Evolutionary conservation across 345 rosid genomes (phyloP), one percentile per base, ranked within the genome.

Genomic region (Populus euphratica): DNA sequence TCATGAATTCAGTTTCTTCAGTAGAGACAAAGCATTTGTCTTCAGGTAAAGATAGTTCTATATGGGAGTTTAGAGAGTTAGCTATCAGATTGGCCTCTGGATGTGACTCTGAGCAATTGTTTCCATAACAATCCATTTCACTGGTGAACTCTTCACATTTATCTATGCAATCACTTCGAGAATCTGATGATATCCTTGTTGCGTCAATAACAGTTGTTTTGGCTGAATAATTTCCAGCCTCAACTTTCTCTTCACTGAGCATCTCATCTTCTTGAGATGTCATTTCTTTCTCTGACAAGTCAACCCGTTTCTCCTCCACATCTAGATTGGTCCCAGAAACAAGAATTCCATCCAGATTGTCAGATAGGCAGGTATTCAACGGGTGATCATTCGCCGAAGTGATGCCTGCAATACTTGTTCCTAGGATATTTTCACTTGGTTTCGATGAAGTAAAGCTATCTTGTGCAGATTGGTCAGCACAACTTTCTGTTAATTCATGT

Each of bases 381-480:
- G 13, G 63, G 43, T 54, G 52, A 72, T 68, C 76, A 49, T 82
- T 82, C 73, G 77, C 78, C 69, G 80, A 67, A 56, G 23, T 36
- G 50, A 20, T 20, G 70, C 63, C 33, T 67, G 78, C 69, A 74
- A 75, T 21, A 76, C 64, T 68, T 70, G 82, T 66, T 77, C 43
- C 76, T 14, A 63, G 49, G 61, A 35, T 47, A 23, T 63, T 74
- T 61, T 76, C 81, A 64, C 4, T 41, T 62, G 41, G 39, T 66
- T 21, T 56, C 6, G 12, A 27, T 17, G 68, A 59, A 18, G 43
- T 49, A 39, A 18, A 74, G 75, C 82, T 27, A 33, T 69, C 25
- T 69, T 74, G 33, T 31, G 33, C 69, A n/a, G 64, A 61, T 59
- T 50, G 68, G 16, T 69, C 66, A 27, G 61, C 29, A 33, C 41